A percentile compares a stretch with the other conserved stretches of the same genome.
phyloP scores from a whole-genome alignment of 2,329 filamentous ascomycete species.

The Parafenestella ontariensis region DNA sequence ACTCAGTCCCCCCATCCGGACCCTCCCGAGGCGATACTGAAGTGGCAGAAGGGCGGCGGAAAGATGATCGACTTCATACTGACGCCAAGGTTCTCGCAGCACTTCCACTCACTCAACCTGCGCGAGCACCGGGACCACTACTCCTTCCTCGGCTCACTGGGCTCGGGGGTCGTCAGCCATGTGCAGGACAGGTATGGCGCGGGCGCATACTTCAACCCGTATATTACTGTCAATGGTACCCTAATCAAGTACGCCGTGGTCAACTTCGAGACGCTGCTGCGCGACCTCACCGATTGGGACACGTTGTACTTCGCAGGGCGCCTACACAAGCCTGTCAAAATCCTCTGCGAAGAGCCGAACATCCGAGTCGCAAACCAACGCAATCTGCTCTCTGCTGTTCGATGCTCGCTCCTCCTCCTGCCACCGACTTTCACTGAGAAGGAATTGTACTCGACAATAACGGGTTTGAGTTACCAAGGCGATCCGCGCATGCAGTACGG shows the following conservation, averaged over 20 bases:
- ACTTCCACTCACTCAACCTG: slow-evolving; percentile 96
- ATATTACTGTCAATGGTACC: slow-evolving; percentile 91
- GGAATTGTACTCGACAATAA: slow-evolving; percentile 88
- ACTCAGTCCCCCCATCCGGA: slow-evolving; percentile 78
- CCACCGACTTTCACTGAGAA: slow-evolving; percentile 85
- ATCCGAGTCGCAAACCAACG: slow-evolving; percentile 95
- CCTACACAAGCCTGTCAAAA: slow-evolving; percentile 97
- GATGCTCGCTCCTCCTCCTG: slow-evolving; percentile 86
- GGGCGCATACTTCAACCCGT: slow-evolving; percentile 97
- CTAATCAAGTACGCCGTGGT: slow-evolving; percentile 98
- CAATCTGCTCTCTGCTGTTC: slow-evolving; percentile 89
- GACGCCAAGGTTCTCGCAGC: slow-evolving; percentile 90
- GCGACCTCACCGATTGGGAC: slow-evolving; percentile 88
- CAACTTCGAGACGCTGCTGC: slow-evolving; percentile 86
- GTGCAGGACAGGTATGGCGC: slow-evolving; percentile 90
- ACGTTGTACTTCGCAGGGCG: slow-evolving; percentile 96
- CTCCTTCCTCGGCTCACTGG: slow-evolving; percentile 80
- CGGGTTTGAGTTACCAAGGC: slow-evolving; percentile 90
- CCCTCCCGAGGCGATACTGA: slow-evolving; percentile 78
- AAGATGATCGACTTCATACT: slow-evolving; percentile 99
- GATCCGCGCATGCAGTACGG: slow-evolving; percentile 94
- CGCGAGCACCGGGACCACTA: slow-evolving; percentile 91
- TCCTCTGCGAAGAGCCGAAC: slow-evolving; percentile 88
- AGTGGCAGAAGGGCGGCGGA: slow-evolving; percentile 83
- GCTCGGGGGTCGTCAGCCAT: slow-evolving; percentile 82